phyloP scores from a whole-genome alignment of 345 rosid genomes.

The Carallia brachiata region DNA sequence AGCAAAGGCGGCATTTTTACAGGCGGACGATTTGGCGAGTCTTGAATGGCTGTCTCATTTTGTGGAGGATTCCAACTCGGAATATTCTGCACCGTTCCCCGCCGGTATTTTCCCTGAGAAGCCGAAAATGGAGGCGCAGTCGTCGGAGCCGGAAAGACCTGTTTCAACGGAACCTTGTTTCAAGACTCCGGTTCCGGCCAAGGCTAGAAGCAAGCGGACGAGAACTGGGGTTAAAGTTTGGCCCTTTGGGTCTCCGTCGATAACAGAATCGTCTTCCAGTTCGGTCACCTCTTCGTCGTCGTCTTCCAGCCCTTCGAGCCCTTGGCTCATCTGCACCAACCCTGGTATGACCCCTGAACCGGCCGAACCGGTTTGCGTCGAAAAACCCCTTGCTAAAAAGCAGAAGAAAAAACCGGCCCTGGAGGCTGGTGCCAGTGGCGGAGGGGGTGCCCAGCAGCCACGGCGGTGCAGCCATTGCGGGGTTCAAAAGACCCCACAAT shows the following conservation, averaged over 20 bases:
- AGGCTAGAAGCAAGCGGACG: slow-evolving; percentile 77
- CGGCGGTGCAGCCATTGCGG: slow-evolving; percentile 92
- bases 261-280: slow-evolving; percentile 50
- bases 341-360: slow-evolving; percentile 19
- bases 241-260: slow-evolving; percentile 57
- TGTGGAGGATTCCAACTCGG: slow-evolving; percentile 79
- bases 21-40: slow-evolving; percentile 70
- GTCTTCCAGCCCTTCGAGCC: slow-evolving; percentile 31
- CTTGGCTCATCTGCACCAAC: slow-evolving; percentile 25
- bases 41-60: slow-evolving; percentile 91
- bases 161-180: slow-evolving; percentile 24
- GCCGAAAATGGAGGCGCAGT: slow-evolving; percentile 23
- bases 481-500: slow-evolving; percentile 90
- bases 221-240: slow-evolving; percentile 56
- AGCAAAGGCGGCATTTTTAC: slow-evolving; percentile 14
- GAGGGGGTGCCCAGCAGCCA: slow-evolving; percentile 20
- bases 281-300: slow-evolving; percentile 39
- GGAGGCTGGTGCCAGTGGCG: slow-evolving; percentile 4
- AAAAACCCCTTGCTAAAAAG: slow-evolving; percentile 35
- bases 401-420: slow-evolving; percentile 30
- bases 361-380: slow-evolving; percentile 10
- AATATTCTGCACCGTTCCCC: slow-evolving; percentile 47
- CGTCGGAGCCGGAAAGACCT: slow-evolving; percentile 24
- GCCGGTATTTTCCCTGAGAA: slow-evolving; percentile 30
- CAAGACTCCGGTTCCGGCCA: slow-evolving; percentile 58